These are phyloP conservation scores for Podospora pseudoanserina DNA, from an alignment of 495 filamentous ascomycete species.

Conservation along the genomic window DNA sequence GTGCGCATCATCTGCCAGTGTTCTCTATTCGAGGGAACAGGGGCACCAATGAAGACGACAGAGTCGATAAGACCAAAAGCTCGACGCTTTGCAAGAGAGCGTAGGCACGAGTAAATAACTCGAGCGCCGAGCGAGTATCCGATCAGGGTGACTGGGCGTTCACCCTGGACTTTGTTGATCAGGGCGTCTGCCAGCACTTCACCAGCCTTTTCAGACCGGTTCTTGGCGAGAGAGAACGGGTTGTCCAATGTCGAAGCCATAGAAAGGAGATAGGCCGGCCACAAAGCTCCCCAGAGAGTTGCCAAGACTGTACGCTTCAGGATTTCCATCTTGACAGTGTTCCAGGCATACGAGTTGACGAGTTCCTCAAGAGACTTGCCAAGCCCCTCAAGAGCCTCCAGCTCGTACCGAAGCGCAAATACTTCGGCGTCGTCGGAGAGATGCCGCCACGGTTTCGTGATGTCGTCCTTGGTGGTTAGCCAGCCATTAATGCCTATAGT, in stretches of 20 bases:
- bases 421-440: conserved; percentile 66
- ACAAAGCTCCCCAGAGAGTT: conserved; percentile 65
- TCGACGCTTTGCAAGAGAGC: conserved; percentile 60
- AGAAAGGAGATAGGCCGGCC: conserved; percentile 71
- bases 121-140: conserved; percentile 83
- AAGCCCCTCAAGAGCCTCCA: conserved; percentile 67
- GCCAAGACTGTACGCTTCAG: conserved; percentile 73
- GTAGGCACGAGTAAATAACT: conserved; percentile 74
- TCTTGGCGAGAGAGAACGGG: conserved; percentile 74
- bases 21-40: conserved; percentile 59
- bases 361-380: conserved; percentile 66
- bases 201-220: conserved; percentile 77
- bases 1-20: conserved; percentile 68
- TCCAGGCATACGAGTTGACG: conserved; percentile 69
- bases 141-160: conserved; percentile 77
- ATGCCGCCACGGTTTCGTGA: conserved; percentile 71
- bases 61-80: conserved; percentile 79
- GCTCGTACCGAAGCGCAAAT: conserved; percentile 80
- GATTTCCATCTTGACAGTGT: conserved; percentile 64
- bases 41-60: conserved; percentile 77
- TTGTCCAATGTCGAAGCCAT: conserved; percentile 69
- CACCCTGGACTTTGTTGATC: conserved; percentile 79
- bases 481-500: conserved; percentile 84
- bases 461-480: conserved; percentile 65
- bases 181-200: conserved; percentile 78